These are phyloP conservation scores for Zygotorulaspora danielsina DNA, from an alignment of 805 yeast genomes.

Conservation along the genomic window DNA sequence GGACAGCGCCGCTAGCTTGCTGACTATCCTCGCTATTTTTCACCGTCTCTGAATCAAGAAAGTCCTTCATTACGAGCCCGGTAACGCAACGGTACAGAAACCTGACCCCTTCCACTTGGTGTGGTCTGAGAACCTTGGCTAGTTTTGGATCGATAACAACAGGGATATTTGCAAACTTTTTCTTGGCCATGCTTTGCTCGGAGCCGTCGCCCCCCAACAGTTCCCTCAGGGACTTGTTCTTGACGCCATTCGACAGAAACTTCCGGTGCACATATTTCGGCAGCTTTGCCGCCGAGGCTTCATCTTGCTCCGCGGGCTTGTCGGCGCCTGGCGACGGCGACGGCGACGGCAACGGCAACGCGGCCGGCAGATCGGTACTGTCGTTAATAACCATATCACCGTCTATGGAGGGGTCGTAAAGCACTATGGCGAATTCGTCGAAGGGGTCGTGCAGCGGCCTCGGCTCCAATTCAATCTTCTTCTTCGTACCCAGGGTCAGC, in stretches of 20 bases:
- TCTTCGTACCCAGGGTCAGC: constrained; percentile 79
- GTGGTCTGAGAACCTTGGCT: constrained; percentile 84
- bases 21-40: constrained; percentile 8
- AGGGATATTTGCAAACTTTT: constrained; percentile 77
- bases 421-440: constrained; percentile 87
- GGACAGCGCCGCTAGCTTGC: constrained; percentile 3
- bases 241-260: constrained; percentile 33
- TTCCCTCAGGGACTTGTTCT: constrained; percentile 66
- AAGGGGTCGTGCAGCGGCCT: constrained; percentile 93
- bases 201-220: constrained; percentile 65
- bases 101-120: constrained; percentile 92
- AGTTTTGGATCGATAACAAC: constrained; percentile 91
- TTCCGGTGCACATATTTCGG: constrained; percentile 34
- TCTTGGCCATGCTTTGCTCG: constrained; percentile 41
- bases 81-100: constrained; percentile 87
- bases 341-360: neutral
- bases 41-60: constrained; percentile 27
- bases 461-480: constrained; percentile 68
- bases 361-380: constrained; percentile 7
- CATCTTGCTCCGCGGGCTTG: constrained; percentile 21
- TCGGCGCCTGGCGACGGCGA: constrained; percentile 19
- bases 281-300: constrained; percentile 10
- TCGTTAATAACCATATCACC: constrained; percentile 34
- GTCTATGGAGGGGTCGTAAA: constrained; percentile 94
- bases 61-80: constrained; percentile 56